phyloP scores from a whole-genome alignment of 805 yeast species.

The Candida piceae region DNA sequence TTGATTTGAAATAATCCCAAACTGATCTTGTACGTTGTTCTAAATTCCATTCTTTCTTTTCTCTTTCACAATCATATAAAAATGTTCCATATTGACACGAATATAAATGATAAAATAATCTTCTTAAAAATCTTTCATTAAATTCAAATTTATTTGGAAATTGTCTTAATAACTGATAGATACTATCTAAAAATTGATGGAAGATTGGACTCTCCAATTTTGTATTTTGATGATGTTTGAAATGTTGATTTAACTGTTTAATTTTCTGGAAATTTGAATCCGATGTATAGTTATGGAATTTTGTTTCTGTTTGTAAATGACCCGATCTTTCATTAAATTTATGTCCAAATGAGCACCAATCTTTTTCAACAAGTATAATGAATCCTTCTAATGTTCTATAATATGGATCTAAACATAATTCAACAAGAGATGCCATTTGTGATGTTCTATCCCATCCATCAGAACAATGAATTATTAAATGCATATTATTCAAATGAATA shows the following conservation, averaged over 20 bases:
- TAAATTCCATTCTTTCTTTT: constrained; percentile 42
- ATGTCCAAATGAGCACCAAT: constrained; percentile 95
- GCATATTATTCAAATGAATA: constrained; percentile 77
- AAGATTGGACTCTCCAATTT: constrained; percentile 84
- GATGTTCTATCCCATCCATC: constrained; percentile 99
- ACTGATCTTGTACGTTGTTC: constrained; percentile 61
- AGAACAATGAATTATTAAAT: constrained; percentile 86
- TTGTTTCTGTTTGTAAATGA: constrained; percentile 54
- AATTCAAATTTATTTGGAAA: constrained; percentile 74
- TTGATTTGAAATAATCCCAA: constrained; percentile 89
- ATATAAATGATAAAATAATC: constrained; percentile 81
- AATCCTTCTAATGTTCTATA: constrained; percentile 87
- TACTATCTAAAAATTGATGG: constrained; percentile 89
- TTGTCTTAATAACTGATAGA: constrained; percentile 72
- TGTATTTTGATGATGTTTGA: constrained; percentile 42
- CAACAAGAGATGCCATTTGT: constrained; percentile 78
- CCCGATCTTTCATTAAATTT: constrained; percentile 81
- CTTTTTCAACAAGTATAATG: constrained; percentile 80
- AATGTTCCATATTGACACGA: constrained; percentile 96
- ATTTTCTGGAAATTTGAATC: constrained; percentile 33
- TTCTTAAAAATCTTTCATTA: constrained; percentile 79
- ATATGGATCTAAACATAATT: constrained; percentile 85
- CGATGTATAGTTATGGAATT: constrained; percentile 39
- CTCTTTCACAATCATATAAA: constrained; percentile 68
- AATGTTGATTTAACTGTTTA: constrained; percentile 45